Base-by-base conservation (phyloP, 805 yeast genomes). In the Nakazawaea wyomingensis region DNA sequence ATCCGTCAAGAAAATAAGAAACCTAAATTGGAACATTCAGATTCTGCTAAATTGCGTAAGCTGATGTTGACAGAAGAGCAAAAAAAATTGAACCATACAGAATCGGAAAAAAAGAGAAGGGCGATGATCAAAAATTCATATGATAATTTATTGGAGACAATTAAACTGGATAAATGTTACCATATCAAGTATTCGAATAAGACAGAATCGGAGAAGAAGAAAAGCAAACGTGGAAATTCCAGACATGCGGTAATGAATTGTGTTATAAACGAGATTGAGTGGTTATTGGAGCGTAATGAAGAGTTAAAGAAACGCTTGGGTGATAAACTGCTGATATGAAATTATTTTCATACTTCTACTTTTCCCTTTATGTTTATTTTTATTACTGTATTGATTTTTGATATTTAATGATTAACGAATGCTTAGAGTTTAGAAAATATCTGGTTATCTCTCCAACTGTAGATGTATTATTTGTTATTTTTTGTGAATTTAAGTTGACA, bases 21-120 rank as follows among this genome's bases (percentile, higher is more conserved):
- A 20, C 32, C 32, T 6, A 29, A 30, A 13, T 18, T 20, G 30
- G 37, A 34, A 19, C 24, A 29, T 9, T 14, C 28, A 9, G 43
- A 38, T n/a, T 20, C 16, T 4, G 19, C 26, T 8, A 29, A 17
- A 8, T 16, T 16, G 14, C 17, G 32, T 18, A 34, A 40, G 20
- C 40, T 31, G 26, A 35, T 55, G 14, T 54, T 65, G 19, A 44
- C 59, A 5, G 57, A 54, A 34, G 57, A 61, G 34, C 68, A 68
- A 46, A 64, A 60, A 44, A 53, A 66, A 35, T 39, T 49, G 26
- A 57, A 62, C 41, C 72, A 68, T 50, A 60, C 66, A 8, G 52
- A 58, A 18, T 59, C 66, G 19, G 72, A 68, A 50, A 69, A 66
- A 48, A 57, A 56, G 44, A 51, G 72, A 24, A 53, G 72, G 34